Percentiles rank a stretch among this genome's conserved stretches.
Evolutionary conservation across 345 rosid species (phyloP).

Genomic region (Rhodamnia argentea): DNA sequence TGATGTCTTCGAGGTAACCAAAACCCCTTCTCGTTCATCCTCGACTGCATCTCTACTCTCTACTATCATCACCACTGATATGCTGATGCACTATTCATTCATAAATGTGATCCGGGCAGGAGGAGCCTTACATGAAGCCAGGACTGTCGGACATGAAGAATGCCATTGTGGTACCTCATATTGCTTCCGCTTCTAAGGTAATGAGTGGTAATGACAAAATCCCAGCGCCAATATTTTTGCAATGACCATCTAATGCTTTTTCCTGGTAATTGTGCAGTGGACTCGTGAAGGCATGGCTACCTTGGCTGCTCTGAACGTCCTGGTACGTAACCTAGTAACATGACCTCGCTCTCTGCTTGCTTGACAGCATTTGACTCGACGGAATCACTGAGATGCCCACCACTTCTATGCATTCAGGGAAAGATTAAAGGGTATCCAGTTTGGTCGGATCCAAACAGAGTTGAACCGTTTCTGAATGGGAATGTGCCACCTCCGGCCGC

Average conservation of each 20-base stretch:
- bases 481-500: slow-evolving; percentile 77
- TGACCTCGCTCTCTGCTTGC: background rate
- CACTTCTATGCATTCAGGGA: slow-evolving; percentile 33
- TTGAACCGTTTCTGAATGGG: slow-evolving; percentile 76
- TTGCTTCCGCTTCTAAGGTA: slow-evolving; percentile 99
- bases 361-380: background rate
- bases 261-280: slow-evolving; percentile 42
- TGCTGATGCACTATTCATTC: background rate
- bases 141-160: slow-evolving; percentile 94
- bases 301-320: slow-evolving; percentile 83
- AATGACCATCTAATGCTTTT: background rate
- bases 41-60: background rate
- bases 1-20: slow-evolving; percentile 84
- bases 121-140: slow-evolving; percentile 97
- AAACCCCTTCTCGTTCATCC: background rate
- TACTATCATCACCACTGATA: background rate
- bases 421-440: slow-evolving; percentile 83
- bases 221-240: background rate
- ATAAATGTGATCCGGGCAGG: slow-evolving; percentile 21
- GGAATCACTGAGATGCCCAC: background rate
- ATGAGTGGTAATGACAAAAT: background rate
- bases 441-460: slow-evolving; percentile 69
- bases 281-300: slow-evolving; percentile 99
- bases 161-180: slow-evolving; percentile 83
- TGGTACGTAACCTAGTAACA: slow-evolving; percentile 28